Percentiles rank a stretch among this genome's conserved stretches.
These are phyloP conservation scores for Agrostemma githago DNA, from an alignment of 148 eudicot genomes.

Conservation along the genomic window DNA sequence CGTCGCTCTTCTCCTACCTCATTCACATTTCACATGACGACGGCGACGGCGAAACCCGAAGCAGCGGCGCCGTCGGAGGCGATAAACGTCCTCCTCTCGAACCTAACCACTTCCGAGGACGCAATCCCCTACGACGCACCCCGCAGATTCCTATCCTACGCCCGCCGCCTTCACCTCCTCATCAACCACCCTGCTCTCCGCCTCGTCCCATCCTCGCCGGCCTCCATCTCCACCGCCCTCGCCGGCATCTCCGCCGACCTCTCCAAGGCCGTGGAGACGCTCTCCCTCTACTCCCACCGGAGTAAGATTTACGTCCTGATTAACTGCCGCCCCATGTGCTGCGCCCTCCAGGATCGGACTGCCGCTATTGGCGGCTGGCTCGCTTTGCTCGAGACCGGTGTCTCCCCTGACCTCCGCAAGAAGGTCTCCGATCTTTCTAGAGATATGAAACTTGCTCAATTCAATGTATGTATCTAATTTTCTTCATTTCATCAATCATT, in stretches of 20 bases:
- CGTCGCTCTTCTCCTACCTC: neutral
- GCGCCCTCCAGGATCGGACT: slow-evolving; percentile 41
- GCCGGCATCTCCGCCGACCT: slow-evolving; percentile 51
- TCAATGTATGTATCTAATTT: slow-evolving; percentile 24
- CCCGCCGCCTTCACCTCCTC: slow-evolving; percentile 41
- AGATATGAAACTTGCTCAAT: slow-evolving; percentile 62
- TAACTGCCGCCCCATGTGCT: slow-evolving; percentile 40
- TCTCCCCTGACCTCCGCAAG: slow-evolving; percentile 41
- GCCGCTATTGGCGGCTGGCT: slow-evolving; percentile 63
- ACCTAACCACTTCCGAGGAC: slow-evolving; percentile 29
- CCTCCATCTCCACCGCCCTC: slow-evolving; percentile 43
- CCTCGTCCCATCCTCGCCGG: slow-evolving; percentile 31
- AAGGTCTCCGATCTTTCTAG: slow-evolving; percentile 53
- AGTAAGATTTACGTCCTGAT: slow-evolving; percentile 55
- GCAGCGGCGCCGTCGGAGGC: slow-evolving; percentile 23
- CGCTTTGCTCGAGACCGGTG: slow-evolving; percentile 45
- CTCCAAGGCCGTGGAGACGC: slow-evolving; percentile 32
- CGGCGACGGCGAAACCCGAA: slow-evolving; percentile 11
- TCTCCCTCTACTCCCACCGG: slow-evolving; percentile 37
- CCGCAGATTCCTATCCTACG: slow-evolving; percentile 39
- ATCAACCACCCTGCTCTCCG: slow-evolving; percentile 30
- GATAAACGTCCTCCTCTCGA: slow-evolving; percentile 31
- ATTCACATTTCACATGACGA: slow-evolving; percentile 23
- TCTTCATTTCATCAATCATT: neutral
- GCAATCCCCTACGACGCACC: slow-evolving; percentile 44